Evolutionary conservation across 2,329 filamentous ascomycete species (phyloP).

Genomic region (Phialemoniopsis sp.): DNA sequence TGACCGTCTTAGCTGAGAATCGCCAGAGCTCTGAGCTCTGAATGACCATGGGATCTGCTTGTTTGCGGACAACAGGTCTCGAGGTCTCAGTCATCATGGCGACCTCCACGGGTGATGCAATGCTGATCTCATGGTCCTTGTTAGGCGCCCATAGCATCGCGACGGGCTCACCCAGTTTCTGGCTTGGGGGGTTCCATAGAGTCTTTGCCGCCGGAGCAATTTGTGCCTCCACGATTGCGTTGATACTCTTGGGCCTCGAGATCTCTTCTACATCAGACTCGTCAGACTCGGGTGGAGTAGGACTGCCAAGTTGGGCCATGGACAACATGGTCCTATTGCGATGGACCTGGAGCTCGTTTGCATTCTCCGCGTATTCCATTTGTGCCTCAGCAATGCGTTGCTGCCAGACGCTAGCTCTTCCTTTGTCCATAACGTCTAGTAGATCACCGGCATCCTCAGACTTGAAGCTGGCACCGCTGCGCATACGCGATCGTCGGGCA

Average conservation of each 20-base stretch:
- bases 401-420: slow-evolving; percentile 35
- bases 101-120: too few species aligned
- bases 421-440: slow-evolving; percentile 11
- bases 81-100: too few species aligned
- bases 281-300: slow-evolving; percentile 51
- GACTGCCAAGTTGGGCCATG: slow-evolving; percentile 39
- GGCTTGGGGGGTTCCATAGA: too few species aligned
- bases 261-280: slow-evolving; percentile 34
- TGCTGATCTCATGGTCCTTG: too few species aligned
- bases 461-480: slow-evolving; percentile 19
- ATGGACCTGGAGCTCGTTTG: slow-evolving; percentile 28
- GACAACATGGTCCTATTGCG: slow-evolving; percentile 34
- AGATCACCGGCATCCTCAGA: slow-evolving; percentile 12
- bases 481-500: slow-evolving; percentile 30
- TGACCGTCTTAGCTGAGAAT: slow-evolving; percentile 14
- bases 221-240: slow-evolving; percentile 6
- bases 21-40: slow-evolving; percentile 34
- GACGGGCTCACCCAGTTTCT: slow-evolving; percentile 5
- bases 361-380: slow-evolving; percentile 36
- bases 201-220: neutral
- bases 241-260: slow-evolving; percentile 9
- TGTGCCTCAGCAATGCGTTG: slow-evolving; percentile 40
- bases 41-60: slow-evolving; percentile 24
- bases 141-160: too few species aligned
- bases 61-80: slow-evolving; percentile 26